Evolutionary conservation across 2,329 filamentous ascomycete genomes (phyloP).

Genomic region (Dothideomycetes sp.): DNA sequence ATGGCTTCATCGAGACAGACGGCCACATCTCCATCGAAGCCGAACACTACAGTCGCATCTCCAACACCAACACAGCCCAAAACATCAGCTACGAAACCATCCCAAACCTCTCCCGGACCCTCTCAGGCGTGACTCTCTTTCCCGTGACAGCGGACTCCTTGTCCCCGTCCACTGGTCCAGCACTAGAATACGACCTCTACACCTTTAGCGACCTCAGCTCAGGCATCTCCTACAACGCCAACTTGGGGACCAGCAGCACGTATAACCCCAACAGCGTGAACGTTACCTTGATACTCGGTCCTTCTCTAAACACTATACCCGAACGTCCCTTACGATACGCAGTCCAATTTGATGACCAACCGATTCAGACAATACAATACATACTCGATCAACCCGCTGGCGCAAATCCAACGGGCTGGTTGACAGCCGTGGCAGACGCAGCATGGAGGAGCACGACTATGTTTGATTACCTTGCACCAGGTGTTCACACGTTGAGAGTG

Average conservation of each 20-base stretch:
- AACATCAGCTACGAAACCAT: conserved; percentile 41
- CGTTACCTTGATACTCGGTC: conserved; percentile 16
- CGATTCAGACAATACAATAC: conserved; percentile 15
- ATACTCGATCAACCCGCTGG: conserved; percentile 17
- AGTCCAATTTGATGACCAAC: conserved; percentile 21
- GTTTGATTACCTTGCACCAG: conserved; percentile 21
- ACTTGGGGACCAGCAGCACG: conserved; percentile 24
- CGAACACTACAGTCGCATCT: conserved; percentile 19
- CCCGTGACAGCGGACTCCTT: conserved; percentile 43
- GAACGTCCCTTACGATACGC: conserved; percentile 25
- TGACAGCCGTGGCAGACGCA: conserved; percentile 36
- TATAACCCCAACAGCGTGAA: conserved; percentile 28
- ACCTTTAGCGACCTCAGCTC: conserved; percentile 42
- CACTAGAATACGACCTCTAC: conserved; percentile 51
- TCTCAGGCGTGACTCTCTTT: conserved; percentile 46
- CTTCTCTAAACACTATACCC: conserved; percentile 18
- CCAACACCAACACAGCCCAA: conserved; percentile 11
- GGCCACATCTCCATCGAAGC: conserved; percentile 26
- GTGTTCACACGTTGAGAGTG: conserved; percentile 32
- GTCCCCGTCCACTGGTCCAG: conserved; percentile 37
- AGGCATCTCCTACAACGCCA: conserved; percentile 14
- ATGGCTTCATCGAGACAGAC: conserved; percentile 54
- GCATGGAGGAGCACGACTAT: conserved; percentile 39
- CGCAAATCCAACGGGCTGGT: conserved; percentile 36
- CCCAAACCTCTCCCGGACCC: conserved; percentile 45